Evolutionary conservation across 1,139 yeast species (phyloP).

Genomic region (Pneumocystis murina): DNA sequence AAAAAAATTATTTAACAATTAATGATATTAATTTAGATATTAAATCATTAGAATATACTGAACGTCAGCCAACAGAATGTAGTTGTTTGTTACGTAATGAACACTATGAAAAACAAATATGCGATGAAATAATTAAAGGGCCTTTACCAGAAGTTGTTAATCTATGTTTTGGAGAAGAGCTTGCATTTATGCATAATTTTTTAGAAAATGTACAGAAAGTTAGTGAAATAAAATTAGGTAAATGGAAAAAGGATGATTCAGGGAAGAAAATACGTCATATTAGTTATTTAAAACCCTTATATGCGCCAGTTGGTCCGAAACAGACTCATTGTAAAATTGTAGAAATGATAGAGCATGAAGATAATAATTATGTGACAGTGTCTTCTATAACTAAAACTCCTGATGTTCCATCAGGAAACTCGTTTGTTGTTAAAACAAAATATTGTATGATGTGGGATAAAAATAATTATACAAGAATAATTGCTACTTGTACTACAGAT

Average conservation of each 20-base stretch:
- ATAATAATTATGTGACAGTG: slow-evolving; percentile 42
- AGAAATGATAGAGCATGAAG: slow-evolving; percentile 53
- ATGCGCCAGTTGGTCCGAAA: slow-evolving; percentile 82
- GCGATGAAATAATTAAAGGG: slow-evolving; percentile 48
- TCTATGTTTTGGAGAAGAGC: slow-evolving; percentile 61
- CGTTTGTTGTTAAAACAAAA: slow-evolving; percentile 61
- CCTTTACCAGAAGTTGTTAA: slow-evolving; percentile 69
- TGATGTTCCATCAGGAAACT: slow-evolving; percentile 86
- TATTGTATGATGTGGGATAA: slow-evolving; percentile 60
- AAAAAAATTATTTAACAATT: slow-evolving; percentile 1
- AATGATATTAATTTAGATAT: slow-evolving; percentile 1
- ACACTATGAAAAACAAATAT: slow-evolving; percentile 44
- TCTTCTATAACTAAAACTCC: slow-evolving; percentile 67
- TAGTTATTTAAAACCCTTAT: slow-evolving; percentile 47
- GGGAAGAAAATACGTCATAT: slow-evolving; percentile 37
- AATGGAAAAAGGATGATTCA: slow-evolving; percentile 35
- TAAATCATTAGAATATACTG: slow-evolving; percentile 34
- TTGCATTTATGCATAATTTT: slow-evolving; percentile 37
- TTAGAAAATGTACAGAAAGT: slow-evolving; percentile 57
- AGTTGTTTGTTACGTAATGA: slow-evolving; percentile 36
- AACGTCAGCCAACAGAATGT: slow-evolving; percentile 40
- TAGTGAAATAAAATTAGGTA: slow-evolving; percentile 38
- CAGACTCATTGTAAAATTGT: slow-evolving; percentile 72
- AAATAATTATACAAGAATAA: slow-evolving; percentile 50
- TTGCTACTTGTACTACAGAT: slow-evolving; percentile 51